Base-by-base conservation (phyloP, 306 rosid genomes). In the Rubus idaeus region DNA sequence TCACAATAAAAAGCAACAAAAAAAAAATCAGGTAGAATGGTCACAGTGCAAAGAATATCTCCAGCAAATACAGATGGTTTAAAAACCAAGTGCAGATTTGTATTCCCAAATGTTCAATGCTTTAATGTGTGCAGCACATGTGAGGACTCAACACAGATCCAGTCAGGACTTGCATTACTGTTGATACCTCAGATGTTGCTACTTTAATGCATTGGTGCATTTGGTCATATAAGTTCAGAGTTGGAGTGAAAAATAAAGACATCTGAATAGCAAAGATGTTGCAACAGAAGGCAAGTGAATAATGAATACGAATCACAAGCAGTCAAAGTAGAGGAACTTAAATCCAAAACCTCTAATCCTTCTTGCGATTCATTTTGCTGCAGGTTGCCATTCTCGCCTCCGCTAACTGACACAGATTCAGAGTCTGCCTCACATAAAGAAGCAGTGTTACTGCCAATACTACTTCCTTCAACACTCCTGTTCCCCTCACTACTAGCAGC, bases 271-370 rank as follows among this genome's bases (percentile, higher is more conserved):
- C 46, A 45, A 10, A 55, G 42, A 10, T 18, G 40, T 66, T 51
- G 49, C 6, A 35, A 23, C 56, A 65, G 13, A 46, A 68, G 13
- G 68, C 64, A 50, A 79, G 56, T n/a, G 16, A 41, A 77, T 44
- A 68, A 77, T 9, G 35, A 16, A 46, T 68, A 39, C 37, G 60
- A 72, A 42, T 45, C 17, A 1, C 58, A 37, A 70, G 50, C 13
- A 73, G 63, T 45, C 26, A 71, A 77, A 81, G 55, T 42, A 44
- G 45, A 74, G 58, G 67, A 86, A 82, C 80, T 82, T 84, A 83
- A 88, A 87, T 79, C 76, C 81, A 84, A 84, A 89, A 91, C 98
- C 98, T 93, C 90, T 76, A 75, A 77, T 73, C 82, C 82, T 79
- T 79, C 73, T 67, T 58, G 88, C 8, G 72, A 76, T 84, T 73